Conservation (phyloP, 2,329 filamentous ascomycete genomes). For the Phyllosticta citriasiana region DNA sequence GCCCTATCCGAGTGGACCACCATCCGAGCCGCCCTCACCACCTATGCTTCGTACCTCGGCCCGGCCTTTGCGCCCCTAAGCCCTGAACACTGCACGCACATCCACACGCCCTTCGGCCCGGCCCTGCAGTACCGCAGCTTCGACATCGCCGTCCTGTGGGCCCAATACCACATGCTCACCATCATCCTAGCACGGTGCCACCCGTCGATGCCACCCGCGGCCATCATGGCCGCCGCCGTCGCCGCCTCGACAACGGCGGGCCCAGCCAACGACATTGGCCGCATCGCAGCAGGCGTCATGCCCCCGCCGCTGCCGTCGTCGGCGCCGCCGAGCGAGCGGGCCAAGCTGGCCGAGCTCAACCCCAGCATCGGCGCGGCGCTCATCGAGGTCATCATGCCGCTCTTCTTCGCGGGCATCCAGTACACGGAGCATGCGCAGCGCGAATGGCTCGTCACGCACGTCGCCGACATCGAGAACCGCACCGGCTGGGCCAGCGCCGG, state of each 20-base stretch:
- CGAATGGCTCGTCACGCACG: conserved; percentile 62
- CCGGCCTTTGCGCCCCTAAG: conserved; percentile 67
- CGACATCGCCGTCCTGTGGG: conserved; percentile 80
- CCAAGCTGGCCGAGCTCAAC: conserved; percentile 56
- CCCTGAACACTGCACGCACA: conserved; percentile 52
- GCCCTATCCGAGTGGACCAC: conserved; percentile 70
- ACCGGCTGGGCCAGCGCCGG: conserved; percentile 82
- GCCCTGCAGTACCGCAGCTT: conserved; percentile 76
- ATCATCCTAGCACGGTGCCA: conserved; percentile 77
- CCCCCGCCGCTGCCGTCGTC: conserved; percentile 16
- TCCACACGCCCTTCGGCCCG: conserved; percentile 67
- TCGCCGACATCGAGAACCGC: conserved; percentile 65
- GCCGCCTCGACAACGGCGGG: conserved; percentile 60
- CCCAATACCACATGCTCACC: conserved; percentile 74
- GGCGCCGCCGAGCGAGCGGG: conserved; percentile 40
- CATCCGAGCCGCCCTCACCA: conserved; percentile 60
- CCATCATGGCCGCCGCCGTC: conserved; percentile 76
- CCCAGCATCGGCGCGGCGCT: conserved; percentile 71
- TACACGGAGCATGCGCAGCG: conserved; percentile 64
- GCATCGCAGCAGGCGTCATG: conserved; percentile 63
- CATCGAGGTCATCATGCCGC: conserved; percentile 68
- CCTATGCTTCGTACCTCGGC: conserved; percentile 57
- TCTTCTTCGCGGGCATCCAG: conserved; percentile 82
- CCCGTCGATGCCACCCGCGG: conserved; percentile 81
- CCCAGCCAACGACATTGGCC: conserved; percentile 66